A percentile compares a stretch with the other conserved stretches of the same genome.
These are phyloP conservation scores for Albugo candida DNA, from an alignment of 352 stramenopile genomes.

Conservation along the genomic window DNA sequence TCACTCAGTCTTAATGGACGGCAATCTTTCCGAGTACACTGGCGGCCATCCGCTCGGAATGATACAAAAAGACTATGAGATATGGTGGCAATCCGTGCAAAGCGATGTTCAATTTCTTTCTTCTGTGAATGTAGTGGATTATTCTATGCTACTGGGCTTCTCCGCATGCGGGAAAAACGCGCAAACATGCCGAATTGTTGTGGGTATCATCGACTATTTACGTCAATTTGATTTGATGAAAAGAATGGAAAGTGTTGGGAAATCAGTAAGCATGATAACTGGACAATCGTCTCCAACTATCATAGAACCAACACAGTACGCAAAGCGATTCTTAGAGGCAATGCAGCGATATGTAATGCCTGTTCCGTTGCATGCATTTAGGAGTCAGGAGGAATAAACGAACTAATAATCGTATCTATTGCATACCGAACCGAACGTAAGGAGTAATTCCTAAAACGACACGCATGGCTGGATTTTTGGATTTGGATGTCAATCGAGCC, in stretches of 20 bases:
- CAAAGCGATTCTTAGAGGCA: constrained; percentile 87
- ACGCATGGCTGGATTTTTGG: too few species aligned
- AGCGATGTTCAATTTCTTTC: constrained; percentile 95
- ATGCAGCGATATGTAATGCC: constrained; percentile 96
- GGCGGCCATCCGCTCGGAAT: constrained; percentile 57
- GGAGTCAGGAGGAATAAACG: too few species aligned
- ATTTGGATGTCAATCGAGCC: background rate
- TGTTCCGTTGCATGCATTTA: constrained; percentile 15
- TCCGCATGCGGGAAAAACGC: constrained; percentile 14
- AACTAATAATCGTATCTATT: too few species aligned
- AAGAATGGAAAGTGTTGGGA: constrained; percentile 95
- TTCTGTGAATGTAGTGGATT: constrained; percentile 98
- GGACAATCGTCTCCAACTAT: constrained; percentile 94
- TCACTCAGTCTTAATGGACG: constrained; percentile 42
- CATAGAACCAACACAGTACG: constrained; percentile 93
- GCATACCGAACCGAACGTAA: too few species aligned
- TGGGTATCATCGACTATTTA: constrained; percentile 99
- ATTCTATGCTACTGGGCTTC: constrained; percentile 95
- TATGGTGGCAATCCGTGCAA: constrained; percentile 76
- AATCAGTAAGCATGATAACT: constrained; percentile 96
- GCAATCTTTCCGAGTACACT: constrained; percentile 69
- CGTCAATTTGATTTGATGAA: constrained; percentile 98
- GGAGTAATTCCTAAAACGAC: too few species aligned
- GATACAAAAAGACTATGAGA: constrained; percentile 44
- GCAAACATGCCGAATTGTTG: constrained; percentile 66